Percentiles rank a stretch among this genome's conserved stretches.
Evolutionary conservation across 495 filamentous ascomycete species (phyloP).

Genomic region (Podospora didyma): DNA sequence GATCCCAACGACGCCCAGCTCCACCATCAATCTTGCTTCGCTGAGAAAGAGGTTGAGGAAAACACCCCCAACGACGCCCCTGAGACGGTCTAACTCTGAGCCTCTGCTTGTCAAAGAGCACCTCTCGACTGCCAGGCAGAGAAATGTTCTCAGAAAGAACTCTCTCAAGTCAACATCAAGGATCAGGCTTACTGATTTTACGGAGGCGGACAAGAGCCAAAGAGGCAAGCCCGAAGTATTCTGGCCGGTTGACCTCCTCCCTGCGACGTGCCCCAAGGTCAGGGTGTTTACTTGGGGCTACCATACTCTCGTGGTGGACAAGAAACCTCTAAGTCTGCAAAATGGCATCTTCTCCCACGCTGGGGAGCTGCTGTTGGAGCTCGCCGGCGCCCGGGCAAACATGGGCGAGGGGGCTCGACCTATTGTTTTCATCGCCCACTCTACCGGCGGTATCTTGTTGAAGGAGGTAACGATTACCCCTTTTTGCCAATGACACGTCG

Average conservation of each 20-base stretch:
- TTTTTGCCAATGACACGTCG: neutral
- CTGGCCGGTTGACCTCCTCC: constrained; percentile 35
- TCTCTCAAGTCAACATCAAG: constrained; percentile 24
- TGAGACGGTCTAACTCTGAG: constrained; percentile 21
- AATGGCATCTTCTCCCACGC: constrained; percentile 32
- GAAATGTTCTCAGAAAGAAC: constrained; percentile 12
- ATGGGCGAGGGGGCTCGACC: constrained; percentile 14
- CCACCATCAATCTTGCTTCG: constrained; percentile 7
- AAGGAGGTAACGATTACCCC: constrained; percentile 28
- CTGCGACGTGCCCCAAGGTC: constrained; percentile 28
- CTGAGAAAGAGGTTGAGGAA: constrained; percentile 16
- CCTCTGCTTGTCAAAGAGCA: constrained; percentile 11
- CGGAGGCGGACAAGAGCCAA: neutral
- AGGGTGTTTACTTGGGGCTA: constrained; percentile 36
- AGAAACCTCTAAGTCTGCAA: constrained; percentile 26
- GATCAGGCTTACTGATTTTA: constrained; percentile 11
- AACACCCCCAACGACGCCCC: constrained; percentile 5
- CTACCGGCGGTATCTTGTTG: constrained; percentile 34
- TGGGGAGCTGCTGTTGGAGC: constrained; percentile 25
- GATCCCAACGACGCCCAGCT: constrained; percentile 11
- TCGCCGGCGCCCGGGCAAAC: constrained; percentile 16
- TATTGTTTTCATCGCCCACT: constrained; percentile 33
- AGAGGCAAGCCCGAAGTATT: constrained; percentile 16
- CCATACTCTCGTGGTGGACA: constrained; percentile 24
- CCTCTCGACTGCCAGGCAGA: constrained; percentile 1